Evolutionary conservation across 805 yeast genomes (phyloP).

Genomic region (Hanseniaspora guilliermondii): DNA sequence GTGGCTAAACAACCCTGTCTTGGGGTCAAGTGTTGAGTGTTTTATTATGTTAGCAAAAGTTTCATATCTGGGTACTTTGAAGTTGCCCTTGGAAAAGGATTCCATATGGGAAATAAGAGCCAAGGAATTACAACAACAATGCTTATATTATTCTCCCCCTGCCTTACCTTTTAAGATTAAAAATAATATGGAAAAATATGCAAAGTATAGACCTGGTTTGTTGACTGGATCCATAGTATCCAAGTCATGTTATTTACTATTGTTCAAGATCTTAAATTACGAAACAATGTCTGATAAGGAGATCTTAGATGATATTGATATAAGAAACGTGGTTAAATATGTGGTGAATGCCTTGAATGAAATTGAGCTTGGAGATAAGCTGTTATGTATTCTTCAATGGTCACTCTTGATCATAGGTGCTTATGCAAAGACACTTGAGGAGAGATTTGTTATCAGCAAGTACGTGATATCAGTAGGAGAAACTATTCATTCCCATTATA

Average conservation of each 20-base stretch:
- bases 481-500: conserved; percentile 19
- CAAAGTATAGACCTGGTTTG: conserved; percentile 18
- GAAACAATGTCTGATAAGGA: conserved; percentile 13
- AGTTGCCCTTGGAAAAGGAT: conserved; percentile 15
- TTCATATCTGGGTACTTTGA: conserved; percentile 27
- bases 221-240: conserved; percentile 19
- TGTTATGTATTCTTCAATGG: conserved; percentile 19
- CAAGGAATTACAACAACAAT: conserved; percentile 17
- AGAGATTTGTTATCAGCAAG: conserved; percentile 16
- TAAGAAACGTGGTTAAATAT: conserved; percentile 18
- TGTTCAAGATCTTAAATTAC: conserved; percentile 17
- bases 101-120: conserved; percentile 17
- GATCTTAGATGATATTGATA: conserved; percentile 15
- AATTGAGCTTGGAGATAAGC: conserved; percentile 18
- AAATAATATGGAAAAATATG: conserved; percentile 17
- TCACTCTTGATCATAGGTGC: conserved; percentile 18
- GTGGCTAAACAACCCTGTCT: conserved; percentile 35
- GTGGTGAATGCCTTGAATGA: conserved; percentile 17
- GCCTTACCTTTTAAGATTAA: conserved; percentile 17
- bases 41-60: conserved; percentile 31
- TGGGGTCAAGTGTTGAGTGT: conserved; percentile 31
- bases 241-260: conserved; percentile 18
- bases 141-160: conserved; percentile 19
- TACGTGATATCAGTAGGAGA: conserved; percentile 17
- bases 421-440: conserved; percentile 16